These are phyloP conservation scores for Barnettozyma sucrosica DNA, from an alignment of 805 yeast genomes.

Conservation along the genomic window DNA sequence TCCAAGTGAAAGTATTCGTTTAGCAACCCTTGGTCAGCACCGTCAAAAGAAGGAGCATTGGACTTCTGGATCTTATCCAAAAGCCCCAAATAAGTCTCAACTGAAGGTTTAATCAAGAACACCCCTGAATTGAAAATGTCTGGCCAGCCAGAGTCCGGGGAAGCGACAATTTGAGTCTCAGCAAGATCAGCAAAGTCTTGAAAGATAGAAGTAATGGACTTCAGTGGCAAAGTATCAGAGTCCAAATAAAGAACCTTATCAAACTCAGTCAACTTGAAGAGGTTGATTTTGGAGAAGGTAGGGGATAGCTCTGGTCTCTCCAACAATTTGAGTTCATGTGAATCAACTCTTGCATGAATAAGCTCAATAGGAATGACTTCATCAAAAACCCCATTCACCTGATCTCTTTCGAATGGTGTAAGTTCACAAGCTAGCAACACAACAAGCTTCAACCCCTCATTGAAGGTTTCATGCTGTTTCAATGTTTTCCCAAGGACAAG, in stretches of 20 bases:
- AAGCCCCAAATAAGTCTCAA: constrained; percentile 36
- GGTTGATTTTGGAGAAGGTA: constrained; percentile 44
- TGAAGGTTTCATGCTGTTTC: constrained; percentile 12
- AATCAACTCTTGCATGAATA: constrained; percentile 16
- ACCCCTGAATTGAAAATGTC: constrained; percentile 81
- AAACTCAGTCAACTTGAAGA: constrained; percentile 40
- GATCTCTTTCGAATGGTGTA: constrained; percentile 13
- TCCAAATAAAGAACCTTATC: constrained; percentile 56
- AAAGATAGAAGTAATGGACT: constrained; percentile 23
- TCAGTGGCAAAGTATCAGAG: constrained; percentile 51
- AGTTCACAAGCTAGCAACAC: constrained; percentile 19
- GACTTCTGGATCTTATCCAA: constrained; percentile 23
- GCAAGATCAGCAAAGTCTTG: constrained; percentile 15
- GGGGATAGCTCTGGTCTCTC: constrained; percentile 47
- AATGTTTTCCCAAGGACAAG: constrained; percentile 41
- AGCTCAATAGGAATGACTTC: constrained; percentile 26
- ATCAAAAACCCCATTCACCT: constrained; percentile 19
- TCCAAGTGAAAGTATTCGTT: constrained; percentile 52
- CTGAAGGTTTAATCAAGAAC: constrained; percentile 50
- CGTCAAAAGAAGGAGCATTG: constrained; percentile 55
- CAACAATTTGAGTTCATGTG: constrained; percentile 29
- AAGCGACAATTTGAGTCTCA: constrained; percentile 31
- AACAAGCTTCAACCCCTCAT: constrained; percentile 14
- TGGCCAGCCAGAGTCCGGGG: constrained; percentile 86
- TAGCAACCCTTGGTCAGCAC: constrained; percentile 85